Evolutionary conservation across 208 protist species (phyloP), one percentile per base, ranked within the genome.

Genomic region (Leishmania gerbilli): DNA sequence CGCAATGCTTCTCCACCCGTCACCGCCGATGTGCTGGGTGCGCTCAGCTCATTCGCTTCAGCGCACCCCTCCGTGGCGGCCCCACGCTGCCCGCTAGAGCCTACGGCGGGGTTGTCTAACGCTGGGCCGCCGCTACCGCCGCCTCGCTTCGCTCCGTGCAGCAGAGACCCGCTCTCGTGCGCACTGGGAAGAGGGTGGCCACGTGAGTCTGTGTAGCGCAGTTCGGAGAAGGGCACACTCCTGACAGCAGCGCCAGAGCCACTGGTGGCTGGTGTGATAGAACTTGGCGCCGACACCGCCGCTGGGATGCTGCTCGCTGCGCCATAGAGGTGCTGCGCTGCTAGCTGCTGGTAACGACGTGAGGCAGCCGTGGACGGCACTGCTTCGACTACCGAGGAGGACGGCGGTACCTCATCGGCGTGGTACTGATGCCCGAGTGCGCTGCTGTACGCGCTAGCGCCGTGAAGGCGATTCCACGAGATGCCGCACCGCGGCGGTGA

Each of bases 271-370:
- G 27, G 53, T 13, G 37, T 8, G n/a, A 1, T 31, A 27, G 37
- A 8, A 21, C 21, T 13, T 13, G 74, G 53, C 56, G 15, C 53
- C 7, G 37, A 27, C 4, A 34, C 53, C 13, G 0, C 55, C 19
- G 55, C 37, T 27, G 56, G 31, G 55, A 3, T 42, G 58, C 5
- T 51, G 76, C 3, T 0, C n/a, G 77, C 42, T 19, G 81, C 71
- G 24, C 82, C 82, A 40, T 79, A 81, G 13, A 34, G 78, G n/a
- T 85, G 77, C 78, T 82, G 71, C n/a, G 74, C 56, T 13, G 82
- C 77, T 31, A 82, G 45, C 60, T 81, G 77, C 27, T 56, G 82
- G 42, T 82, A 81, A 4, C 77, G 42, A 31, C 11, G 45, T 37
- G 71, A 45, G 7, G 75, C 45, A 27, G 75, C 69, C 1, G 58